phyloP scores from a whole-genome alignment of 164 flowering plant genomes.

The Cinnamomum micranthum region DNA sequence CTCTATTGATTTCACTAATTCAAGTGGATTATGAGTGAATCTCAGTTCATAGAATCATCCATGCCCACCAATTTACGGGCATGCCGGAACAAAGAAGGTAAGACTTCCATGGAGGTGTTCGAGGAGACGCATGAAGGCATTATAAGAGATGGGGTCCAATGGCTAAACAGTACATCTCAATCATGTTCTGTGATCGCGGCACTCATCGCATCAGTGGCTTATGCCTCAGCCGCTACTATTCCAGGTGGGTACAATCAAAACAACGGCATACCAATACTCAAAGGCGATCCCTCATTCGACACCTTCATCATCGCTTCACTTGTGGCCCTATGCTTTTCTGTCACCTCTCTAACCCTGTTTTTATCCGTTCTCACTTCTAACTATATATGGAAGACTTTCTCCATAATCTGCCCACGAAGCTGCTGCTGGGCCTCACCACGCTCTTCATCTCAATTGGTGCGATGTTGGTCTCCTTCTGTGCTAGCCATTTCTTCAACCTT shows the following conservation, averaged over 20 bases:
- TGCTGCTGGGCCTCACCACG: conserved; percentile 16
- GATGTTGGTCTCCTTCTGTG: conserved; percentile 23
- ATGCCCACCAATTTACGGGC: conserved; percentile 1
- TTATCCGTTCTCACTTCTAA: conserved; percentile 21
- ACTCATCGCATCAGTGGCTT: conserved; percentile 10
- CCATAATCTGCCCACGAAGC: conserved; percentile 6
- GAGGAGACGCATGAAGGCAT: background rate
- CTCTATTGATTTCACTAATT: background rate
- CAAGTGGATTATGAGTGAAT: background rate
- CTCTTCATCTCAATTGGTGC: conserved; percentile 24
- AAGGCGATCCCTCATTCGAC: conserved; percentile 15
- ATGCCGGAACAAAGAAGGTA: background rate
- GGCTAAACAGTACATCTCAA: conserved; percentile 6
- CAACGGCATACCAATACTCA: conserved; percentile 15
- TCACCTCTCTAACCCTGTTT: conserved; percentile 21
- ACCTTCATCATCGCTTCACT: conserved; percentile 20
- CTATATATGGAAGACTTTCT: conserved; percentile 9
- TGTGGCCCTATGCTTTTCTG: conserved; percentile 21
- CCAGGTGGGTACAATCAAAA: conserved; percentile 1
- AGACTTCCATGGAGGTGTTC: conserved; percentile 6
- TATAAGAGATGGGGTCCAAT: background rate
- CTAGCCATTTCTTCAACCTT: conserved; percentile 25
- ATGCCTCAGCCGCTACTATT: background rate
- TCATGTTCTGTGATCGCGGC: conserved; percentile 9
- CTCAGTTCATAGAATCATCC: background rate